phyloP scores from a whole-genome alignment of 2,329 filamentous ascomycete species.

The Orbilia blumenaviensis region DNA sequence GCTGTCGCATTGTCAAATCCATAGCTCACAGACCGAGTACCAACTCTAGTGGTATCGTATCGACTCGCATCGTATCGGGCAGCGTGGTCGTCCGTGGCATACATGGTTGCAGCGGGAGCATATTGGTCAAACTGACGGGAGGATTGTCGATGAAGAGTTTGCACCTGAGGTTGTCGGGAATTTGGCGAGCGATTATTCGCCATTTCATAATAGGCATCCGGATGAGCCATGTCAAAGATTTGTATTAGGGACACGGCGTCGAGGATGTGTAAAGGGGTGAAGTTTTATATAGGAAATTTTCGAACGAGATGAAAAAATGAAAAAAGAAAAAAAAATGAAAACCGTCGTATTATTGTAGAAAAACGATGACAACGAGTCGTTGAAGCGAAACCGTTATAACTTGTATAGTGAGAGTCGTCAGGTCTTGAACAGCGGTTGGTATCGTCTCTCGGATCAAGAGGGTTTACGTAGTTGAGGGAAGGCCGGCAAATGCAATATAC shows the following conservation, averaged over 20 bases:
- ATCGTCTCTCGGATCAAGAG: constrained; percentile 30
- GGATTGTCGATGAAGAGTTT: constrained; percentile 74
- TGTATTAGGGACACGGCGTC: neutral
- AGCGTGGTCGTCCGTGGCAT: constrained; percentile 73
- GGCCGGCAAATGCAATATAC: constrained; percentile 34
- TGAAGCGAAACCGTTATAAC: constrained; percentile 22
- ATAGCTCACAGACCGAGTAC: constrained; percentile 71
- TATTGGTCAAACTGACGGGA: constrained; percentile 82
- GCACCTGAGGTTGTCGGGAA: constrained; percentile 58
- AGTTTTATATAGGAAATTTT: neutral
- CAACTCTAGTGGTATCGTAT: constrained; percentile 68
- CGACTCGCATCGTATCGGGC: constrained; percentile 63
- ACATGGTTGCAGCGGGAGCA: constrained; percentile 72
- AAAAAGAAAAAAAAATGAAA: neutral
- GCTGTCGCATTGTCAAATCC: constrained; percentile 74
- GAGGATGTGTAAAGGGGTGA: neutral
- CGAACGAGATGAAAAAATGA: neutral
- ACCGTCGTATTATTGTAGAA: constrained; percentile 16
- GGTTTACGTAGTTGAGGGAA: constrained; percentile 22
- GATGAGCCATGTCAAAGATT: constrained; percentile 39
- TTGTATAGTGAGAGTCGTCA: constrained; percentile 11
- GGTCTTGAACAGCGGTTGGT: constrained; percentile 29
- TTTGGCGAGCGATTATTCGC: constrained; percentile 59
- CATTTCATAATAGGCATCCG: constrained; percentile 58
- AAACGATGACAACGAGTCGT: constrained; percentile 16